Evolutionary conservation across 129 eudicot genomes (phyloP).

Genomic region (Rutidosis leptorrhynchoides): DNA sequence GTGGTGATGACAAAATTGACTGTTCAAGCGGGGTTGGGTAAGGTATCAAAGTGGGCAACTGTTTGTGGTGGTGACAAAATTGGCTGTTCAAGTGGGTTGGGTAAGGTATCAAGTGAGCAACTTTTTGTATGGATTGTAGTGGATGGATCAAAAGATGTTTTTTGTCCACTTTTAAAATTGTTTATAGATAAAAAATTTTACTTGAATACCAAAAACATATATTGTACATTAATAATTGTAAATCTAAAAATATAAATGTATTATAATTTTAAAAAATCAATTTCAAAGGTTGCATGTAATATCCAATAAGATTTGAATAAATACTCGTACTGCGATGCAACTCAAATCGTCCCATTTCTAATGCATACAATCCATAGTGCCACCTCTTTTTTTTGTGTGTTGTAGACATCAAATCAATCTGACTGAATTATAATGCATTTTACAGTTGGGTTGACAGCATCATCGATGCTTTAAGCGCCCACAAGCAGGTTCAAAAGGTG

Average conservation of each 20-base stretch:
- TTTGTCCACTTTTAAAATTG: not conserved
- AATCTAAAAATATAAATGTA: no score
- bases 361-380: not conserved
- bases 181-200: no score
- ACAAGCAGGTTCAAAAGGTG: conserved; percentile 56
- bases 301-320: no score
- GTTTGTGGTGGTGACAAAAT: not conserved
- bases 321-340: no score
- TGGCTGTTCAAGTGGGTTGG: not conserved
- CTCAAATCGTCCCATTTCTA: not conserved
- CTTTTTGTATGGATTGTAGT: not conserved
- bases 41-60: not conserved
- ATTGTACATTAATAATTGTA: not conserved
- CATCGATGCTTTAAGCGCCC: conserved; percentile 63
- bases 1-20: not conserved
- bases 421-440: conserved; percentile 5
- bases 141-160: not conserved
- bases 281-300: not conserved
- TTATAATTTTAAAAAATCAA: no score
- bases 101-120: not conserved
- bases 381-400: not conserved
- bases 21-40: not conserved
- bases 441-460: conserved; percentile 79
- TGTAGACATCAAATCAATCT: not conserved
- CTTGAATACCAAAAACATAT: not conserved